Evolutionary conservation across 257 asterid species (phyloP), one percentile per base, ranked within the genome.

Genomic region (Haberlea rhodopensis): DNA sequence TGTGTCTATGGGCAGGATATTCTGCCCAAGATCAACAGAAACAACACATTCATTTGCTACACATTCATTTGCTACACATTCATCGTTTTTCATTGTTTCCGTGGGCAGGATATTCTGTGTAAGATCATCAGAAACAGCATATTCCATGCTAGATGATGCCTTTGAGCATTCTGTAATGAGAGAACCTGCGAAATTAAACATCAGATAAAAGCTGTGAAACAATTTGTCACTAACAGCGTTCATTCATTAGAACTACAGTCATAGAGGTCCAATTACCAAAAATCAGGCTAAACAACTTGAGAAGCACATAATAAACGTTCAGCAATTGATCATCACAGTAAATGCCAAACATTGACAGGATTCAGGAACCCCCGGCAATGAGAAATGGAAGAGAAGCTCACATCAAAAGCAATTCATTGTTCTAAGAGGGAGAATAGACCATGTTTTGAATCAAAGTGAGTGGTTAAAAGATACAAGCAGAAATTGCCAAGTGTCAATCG

Each of bases 131-230:
- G 74, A 60, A 61, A 65, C 60, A 45, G 40, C 74, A 67, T 32
- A 29, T 57, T 19, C 75, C 52, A 24, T 22, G 61, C 62, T 23
- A 37, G 73, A 20, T 53, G 78, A 40, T 22, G 32, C 46, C 59
- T 16, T 43, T 15, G 64, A 24, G 74, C 73, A 59, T 63, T 74
- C 80, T 13, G 67, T 64, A 56, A 63, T 64, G n/a, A 72, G 23
- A 68, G 28, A 19, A 29, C 73, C 87, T 77, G 78, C 56, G 55
- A 66, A 72, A 57, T 43, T 5, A n/a, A n/a, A n/a, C n/a, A n/a
- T n/a, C n/a, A n/a, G n/a, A 56, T 11, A 60, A 52, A 8, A 22
- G 26, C 8, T 51, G 55, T 16, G 29, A 19, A 63, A 48, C 57
- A 48, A 45, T 49, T 61, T 24, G n/a, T 51, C 53, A 11, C 27